A percentile compares a stretch with the other conserved stretches of the same genome.
phyloP scores from a whole-genome alignment of 805 yeast species.

The Teunomyces funiuensis region DNA sequence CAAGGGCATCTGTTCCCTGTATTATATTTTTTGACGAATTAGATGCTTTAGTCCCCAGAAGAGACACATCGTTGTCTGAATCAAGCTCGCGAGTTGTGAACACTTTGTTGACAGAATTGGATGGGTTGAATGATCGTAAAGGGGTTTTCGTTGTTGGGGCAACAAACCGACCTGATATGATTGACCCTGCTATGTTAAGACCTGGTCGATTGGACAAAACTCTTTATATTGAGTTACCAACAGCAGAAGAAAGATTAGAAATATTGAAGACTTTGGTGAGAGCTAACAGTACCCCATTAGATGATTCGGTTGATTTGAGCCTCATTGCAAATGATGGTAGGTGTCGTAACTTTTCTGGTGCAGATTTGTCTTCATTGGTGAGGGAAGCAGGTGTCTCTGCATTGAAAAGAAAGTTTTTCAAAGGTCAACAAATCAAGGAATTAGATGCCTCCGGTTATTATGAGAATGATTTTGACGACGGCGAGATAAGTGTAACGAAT shows the following conservation, averaged over 20 bases:
- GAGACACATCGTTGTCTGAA: slow-evolving; percentile 86
- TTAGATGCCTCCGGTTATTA: slow-evolving; percentile 38
- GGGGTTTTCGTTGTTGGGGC: slow-evolving; percentile 97
- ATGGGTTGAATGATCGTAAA: slow-evolving; percentile 87
- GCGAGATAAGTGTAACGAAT: slow-evolving; percentile 52
- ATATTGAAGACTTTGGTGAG: slow-evolving; percentile 75
- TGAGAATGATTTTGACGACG: slow-evolving; percentile 29
- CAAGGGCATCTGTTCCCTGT: slow-evolving; percentile 91
- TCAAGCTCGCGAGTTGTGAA: slow-evolving; percentile 92
- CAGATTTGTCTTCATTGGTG: slow-evolving; percentile 88
- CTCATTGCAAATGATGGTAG: slow-evolving; percentile 70
- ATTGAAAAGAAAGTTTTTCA: slow-evolving; percentile 69
- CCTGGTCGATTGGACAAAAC: slow-evolving; percentile 97
- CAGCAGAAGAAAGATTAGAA: slow-evolving; percentile 72
- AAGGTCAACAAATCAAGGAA: slow-evolving; percentile 38
- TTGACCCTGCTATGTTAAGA: slow-evolving; percentile 96
- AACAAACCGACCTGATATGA: slow-evolving; percentile 96
- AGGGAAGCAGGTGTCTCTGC: slow-evolving; percentile 94
- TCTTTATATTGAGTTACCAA: slow-evolving; percentile 85
- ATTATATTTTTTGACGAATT: slow-evolving; percentile 94
- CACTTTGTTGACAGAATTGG: slow-evolving; percentile 89
- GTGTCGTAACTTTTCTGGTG: slow-evolving; percentile 91
- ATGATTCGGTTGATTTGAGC: slow-evolving; percentile 56
- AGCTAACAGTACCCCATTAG: slow-evolving; percentile 75
- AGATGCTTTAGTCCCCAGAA: slow-evolving; percentile 92